phyloP scores from a whole-genome alignment of 805 yeast species.

The Metschnikowia picachoensis region DNA sequence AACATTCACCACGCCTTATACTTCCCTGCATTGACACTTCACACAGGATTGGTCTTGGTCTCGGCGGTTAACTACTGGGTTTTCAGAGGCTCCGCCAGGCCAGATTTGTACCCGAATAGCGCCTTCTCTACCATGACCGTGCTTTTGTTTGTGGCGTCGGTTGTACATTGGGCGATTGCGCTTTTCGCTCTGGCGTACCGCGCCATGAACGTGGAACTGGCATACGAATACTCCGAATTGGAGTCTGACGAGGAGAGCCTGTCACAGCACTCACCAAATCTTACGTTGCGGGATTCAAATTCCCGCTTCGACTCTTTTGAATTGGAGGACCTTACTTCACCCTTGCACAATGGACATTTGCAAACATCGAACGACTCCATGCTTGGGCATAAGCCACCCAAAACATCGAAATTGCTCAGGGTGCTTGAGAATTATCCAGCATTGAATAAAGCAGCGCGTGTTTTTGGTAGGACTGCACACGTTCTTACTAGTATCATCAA shows the following conservation, averaged over 20 bases:
- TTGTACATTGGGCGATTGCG: slow-evolving; percentile 54
- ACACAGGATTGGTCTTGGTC: slow-evolving; percentile 42
- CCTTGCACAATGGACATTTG: slow-evolving; percentile 15
- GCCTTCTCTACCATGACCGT: slow-evolving; percentile 66
- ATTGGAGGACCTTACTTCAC: slow-evolving; percentile 13
- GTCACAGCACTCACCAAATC: slow-evolving; percentile 13
- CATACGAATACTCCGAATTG: slow-evolving; percentile 13
- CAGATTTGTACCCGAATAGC: slow-evolving; percentile 69
- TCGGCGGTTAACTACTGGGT: slow-evolving; percentile 55
- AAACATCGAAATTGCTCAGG: slow-evolving; percentile 8
- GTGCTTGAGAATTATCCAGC: slow-evolving; percentile 14
- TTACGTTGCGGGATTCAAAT: slow-evolving; percentile 14
- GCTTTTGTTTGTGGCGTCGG: slow-evolving; percentile 50
- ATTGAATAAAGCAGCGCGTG: slow-evolving; percentile 10
- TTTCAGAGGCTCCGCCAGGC: slow-evolving; percentile 52
- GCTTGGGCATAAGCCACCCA: slow-evolving; percentile 9
- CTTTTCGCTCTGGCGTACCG: slow-evolving; percentile 44
- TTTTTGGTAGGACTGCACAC: slow-evolving; percentile 21
- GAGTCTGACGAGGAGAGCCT: slow-evolving; percentile 16
- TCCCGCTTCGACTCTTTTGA: slow-evolving; percentile 22
- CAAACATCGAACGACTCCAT: slow-evolving; percentile 24
- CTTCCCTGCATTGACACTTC: slow-evolving; percentile 28
- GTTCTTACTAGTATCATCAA: slow-evolving; percentile 35
- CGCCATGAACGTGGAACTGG: slow-evolving; percentile 21
- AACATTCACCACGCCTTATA: slow-evolving; percentile 50